Evolutionary conservation across 495 filamentous ascomycete genomes (phyloP).

Genomic region (Trichocladium antarcticum): DNA sequence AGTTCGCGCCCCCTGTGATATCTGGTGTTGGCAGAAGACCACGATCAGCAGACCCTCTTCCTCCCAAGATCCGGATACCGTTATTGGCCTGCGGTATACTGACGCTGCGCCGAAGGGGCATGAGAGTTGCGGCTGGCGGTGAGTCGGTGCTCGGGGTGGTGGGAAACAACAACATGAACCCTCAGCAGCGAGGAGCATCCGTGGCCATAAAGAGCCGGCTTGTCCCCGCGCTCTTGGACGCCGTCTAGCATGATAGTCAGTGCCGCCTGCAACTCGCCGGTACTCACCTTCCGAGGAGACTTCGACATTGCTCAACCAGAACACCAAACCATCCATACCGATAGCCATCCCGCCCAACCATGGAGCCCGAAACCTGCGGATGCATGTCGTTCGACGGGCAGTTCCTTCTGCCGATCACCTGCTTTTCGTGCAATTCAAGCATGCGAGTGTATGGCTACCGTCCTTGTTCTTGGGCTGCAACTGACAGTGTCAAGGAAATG

Average conservation of each 20-base stretch:
- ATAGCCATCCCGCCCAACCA: not conserved
- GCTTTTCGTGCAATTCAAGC: conserved; percentile 1
- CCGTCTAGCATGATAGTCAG: not conserved
- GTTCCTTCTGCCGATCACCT: not conserved
- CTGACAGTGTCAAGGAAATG: not conserved
- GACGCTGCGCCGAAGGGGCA: conserved; percentile 1
- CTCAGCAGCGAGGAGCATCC: not conserved
- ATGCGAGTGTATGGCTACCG: conserved; percentile 5
- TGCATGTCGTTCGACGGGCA: conserved; percentile 4
- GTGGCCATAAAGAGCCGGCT: conserved; percentile 2
- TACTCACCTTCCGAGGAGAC: no score
- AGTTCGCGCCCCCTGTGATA: not conserved
- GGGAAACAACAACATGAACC: not conserved
- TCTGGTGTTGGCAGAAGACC: conserved; percentile 7
- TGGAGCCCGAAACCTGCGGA: conserved; percentile 7
- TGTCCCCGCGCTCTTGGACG: not conserved
- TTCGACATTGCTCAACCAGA: not conserved
- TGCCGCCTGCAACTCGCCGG: not conserved
- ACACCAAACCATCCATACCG: not conserved
- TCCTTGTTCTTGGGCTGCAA: not conserved
- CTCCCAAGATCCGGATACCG: conserved; percentile 5
- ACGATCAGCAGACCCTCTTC: conserved; percentile 24
- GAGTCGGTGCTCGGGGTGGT: conserved; percentile 3
- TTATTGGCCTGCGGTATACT: conserved; percentile 10
- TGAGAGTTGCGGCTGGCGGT: conserved; percentile 15